These are phyloP conservation scores for Mortierella sp. DNA, from an alignment of 371 early-diverging fungal species.

Conservation along the genomic window DNA sequence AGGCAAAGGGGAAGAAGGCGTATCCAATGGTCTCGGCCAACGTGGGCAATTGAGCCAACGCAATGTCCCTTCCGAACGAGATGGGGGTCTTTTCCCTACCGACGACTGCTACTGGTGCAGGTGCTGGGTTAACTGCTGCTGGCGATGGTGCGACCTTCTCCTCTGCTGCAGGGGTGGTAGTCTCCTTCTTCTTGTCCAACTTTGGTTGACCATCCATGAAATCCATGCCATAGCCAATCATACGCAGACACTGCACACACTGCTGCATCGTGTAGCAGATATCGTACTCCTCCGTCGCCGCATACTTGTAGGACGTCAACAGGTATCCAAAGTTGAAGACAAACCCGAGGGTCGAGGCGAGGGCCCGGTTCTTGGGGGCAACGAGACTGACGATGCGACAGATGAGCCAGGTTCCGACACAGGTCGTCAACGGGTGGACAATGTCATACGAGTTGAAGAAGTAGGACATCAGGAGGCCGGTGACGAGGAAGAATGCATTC, in stretches of 20 bases:
- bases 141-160: slow-evolving; percentile 14
- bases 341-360: slow-evolving; percentile 65
- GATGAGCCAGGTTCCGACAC: slow-evolving; percentile 65
- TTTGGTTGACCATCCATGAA: slow-evolving; percentile 68
- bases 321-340: slow-evolving; percentile 74
- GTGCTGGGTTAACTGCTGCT: slow-evolving; percentile 17
- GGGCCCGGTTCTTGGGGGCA: slow-evolving; percentile 57
- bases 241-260: slow-evolving; percentile 77
- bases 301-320: slow-evolving; percentile 67
- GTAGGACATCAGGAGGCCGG: slow-evolving; percentile 67
- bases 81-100: slow-evolving; percentile 52
- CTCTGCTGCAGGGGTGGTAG: neutral
- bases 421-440: slow-evolving; percentile 72
- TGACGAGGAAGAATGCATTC: slow-evolving; percentile 63
- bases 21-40: slow-evolving; percentile 69
- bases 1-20: slow-evolving; percentile 72
- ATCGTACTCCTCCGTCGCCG: slow-evolving; percentile 72
- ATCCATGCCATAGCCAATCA: slow-evolving; percentile 82
- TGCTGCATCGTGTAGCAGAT: slow-evolving; percentile 82
- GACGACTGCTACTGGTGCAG: slow-evolving; percentile 5
- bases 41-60: slow-evolving; percentile 61
- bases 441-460: slow-evolving; percentile 73
- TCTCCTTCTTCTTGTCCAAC: slow-evolving; percentile 21
- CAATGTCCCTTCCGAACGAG: slow-evolving; percentile 53
- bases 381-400: slow-evolving; percentile 52